Evolutionary conservation across 2,329 filamentous ascomycete species (phyloP), one percentile per base, ranked within the genome.

Genomic region (Monilinia aucupariae): DNA sequence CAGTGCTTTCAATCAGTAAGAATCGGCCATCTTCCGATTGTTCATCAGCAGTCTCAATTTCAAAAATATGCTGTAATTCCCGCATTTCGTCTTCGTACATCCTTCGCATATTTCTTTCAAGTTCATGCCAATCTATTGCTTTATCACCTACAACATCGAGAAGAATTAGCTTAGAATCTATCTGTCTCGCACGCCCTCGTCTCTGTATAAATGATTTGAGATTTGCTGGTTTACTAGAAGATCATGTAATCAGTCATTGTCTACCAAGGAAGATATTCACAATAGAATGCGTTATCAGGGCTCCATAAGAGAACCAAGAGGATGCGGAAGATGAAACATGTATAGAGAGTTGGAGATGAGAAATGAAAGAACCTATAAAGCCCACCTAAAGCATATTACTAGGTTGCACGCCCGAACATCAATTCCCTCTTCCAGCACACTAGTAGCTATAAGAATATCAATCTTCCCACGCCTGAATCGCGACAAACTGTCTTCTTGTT

Each of bases 101-200:
- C 27, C 64, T 61, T 55, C 77, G 89, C 87, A 96, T 92, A n/a
- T 84, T 78, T 3, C 79, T 73, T 71, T 97, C 93, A 20, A 94
- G 78, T 0, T 73, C 70, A 32, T 84, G 77, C 88, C 90, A 96
- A 32, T 82, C 78, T 3, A 73, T 68, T 2, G 79, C 67, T 3
- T 73, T 67, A 32, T 69, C 62, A 22, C 54, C 39, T 32, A 27
- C 3, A 34, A 48, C 27, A 41, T 59, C 47, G 27, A 63, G 61
- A 41, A 60, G 61, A 64, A 73, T 61, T 25, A 73, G 54, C 1
- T 85, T 88, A 13, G 79, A 73, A 55, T 79, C 74, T 64, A 81
- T 80, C 84, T 86, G 61, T 55, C 87, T 79, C 20, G 86, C 86
- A 65, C 86, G 78, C 2, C 87, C 86, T 30, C 86, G 79, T 45